Base-by-base conservation (phyloP, 495 filamentous ascomycete genomes). In the Daldinia grandis region DNA sequence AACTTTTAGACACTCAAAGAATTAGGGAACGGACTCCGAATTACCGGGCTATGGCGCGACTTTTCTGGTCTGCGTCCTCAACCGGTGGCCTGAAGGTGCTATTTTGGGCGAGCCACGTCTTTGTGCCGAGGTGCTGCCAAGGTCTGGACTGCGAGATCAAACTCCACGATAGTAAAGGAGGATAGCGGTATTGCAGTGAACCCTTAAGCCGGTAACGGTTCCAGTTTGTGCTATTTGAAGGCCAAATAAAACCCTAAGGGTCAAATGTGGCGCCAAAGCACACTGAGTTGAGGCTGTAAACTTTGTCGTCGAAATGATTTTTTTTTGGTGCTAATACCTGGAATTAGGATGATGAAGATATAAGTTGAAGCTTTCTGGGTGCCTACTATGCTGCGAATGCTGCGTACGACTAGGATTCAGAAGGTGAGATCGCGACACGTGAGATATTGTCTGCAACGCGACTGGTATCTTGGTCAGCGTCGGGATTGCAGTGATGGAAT, bases 271-370 rank as follows among this genome's bases (percentile, higher is more conserved):
- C 40, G 47, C 9, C 15, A 30, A 30, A 53, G 17, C 9, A 40
- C n/a, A 68, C 58, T 68, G 66, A 62, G 66, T 68, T 68, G 42
- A 62, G 58, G 66, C 58, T 68, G 30, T 31, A 21, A 68, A 68
- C 66, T 62, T 24, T 68, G 50, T 68, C 31, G 42, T 57, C 49
- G 24, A 42, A 40, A 10, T 50, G 66, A 31, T 51, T 53, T 44
- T 17, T 12, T 15, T 55, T 61, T 60, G 14, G 30, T 50, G 28
- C 17, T 14, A 15, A 33, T 2, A 19, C 8, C n/a, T 24, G 25
- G 31, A 42, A 53, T 47, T 9, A 4, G 42, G 19, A 24, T 47
- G 24, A 47, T 47, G 42, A 24, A 24, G 21, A 47, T 47, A 47
- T 47, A 24, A 47, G 17, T 47, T 47, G 19, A 24, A 47, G 8